Evolutionary conservation across 1,284 basidiomycete genomes (phyloP), one percentile per base, ranked within the genome.

Genomic region (Rugosomyces carneus): DNA sequence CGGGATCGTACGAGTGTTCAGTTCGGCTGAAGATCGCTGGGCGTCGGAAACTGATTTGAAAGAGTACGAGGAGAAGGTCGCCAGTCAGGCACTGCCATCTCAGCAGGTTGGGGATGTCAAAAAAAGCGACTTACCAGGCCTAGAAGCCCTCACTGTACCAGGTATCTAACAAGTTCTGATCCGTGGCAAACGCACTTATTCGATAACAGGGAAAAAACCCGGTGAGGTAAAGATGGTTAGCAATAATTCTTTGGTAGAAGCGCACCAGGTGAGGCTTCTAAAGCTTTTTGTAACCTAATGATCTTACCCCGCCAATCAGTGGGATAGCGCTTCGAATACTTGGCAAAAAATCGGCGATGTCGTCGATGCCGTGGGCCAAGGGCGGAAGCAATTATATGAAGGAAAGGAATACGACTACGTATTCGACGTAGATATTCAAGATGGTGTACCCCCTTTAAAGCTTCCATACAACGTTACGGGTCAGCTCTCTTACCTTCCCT

Each of bases 361-460:
- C 3, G 92, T 96, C 2, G 95, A 95, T 59, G 92, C 92, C 13
- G 89, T 96, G 37, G 91, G 93, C 7, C 81, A 84, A 37, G 80
- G 81, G 6, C 76, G 88, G 49, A 97, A 92, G 66, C 91, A 95
- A 63, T 74, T 95, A 4, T 87, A 89, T 62, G 67, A 90, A 55
- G 96, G 96, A 23, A 85, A 86, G 61, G 95, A 98, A 67, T 99
- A 94, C 60, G 96, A 99, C 68, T 95, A 97, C 59, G 95, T 99
- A 6, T 99, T 99, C 59, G 94, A 98, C 59, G 94, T 99, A 15
- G 95, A 98, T 60, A 87, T 98, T 21, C 77, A 91, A 53, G 95
- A 98, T 53, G 95, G 93, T 5, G 82, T 81, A 18, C 94, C 95
- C 5, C 86, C 93, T 5, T 73, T 99, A 53, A 98, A 98, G 61